Evolutionary conservation across 805 yeast genomes (phyloP), one percentile per base, ranked within the genome.

Genomic region (Cyberlindnera euphorbiiphila): DNA sequence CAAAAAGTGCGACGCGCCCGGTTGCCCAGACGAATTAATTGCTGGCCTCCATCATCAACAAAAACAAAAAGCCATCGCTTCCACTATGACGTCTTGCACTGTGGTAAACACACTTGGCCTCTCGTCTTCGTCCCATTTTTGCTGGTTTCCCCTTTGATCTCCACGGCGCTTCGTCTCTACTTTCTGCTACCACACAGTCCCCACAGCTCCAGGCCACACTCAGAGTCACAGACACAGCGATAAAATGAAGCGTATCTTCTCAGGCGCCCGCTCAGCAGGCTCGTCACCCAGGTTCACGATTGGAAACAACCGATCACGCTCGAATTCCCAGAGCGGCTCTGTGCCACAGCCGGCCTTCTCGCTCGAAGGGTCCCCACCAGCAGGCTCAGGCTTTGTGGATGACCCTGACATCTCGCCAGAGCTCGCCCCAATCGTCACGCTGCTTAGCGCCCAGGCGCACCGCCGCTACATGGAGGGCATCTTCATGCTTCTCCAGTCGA

Each of bases 391-490:
- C 29, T 39, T 41, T 21, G 25, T 25, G 20, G 43, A 41, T 10
- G 54, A 47, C 5, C 43, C 45, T 6, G 45, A 46, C 29, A 50
- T 54, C 37, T 41, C 45, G 7, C 72, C 71, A 1, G 74, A 69
- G 47, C 47, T 69, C 21, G 60, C 68, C 4, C 95, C 95, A 1
- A 81, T 85, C 5, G 83, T 84, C 30, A 81, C 93, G 0, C 62
- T 85, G 12, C 59, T 85, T 14, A 72, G 85, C 16, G 85, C 89
- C 0, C 94, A 85, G 50, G 61, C 78, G 1, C 86, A 81, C 55
- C 71, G 95, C 44, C 71, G 86, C 31, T 85, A 85, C 60, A 69
- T 72, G 44, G 93, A 83, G 50, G 93, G 91, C 37, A 76, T 81
- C 3, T 77, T 85, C 53, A 75, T 83, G 82, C 61, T 85, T 8